Evolutionary conservation across 2,329 filamentous ascomycete genomes (phyloP), one percentile per base, ranked within the genome.

Genomic region (Fusarium nisikadoi): DNA sequence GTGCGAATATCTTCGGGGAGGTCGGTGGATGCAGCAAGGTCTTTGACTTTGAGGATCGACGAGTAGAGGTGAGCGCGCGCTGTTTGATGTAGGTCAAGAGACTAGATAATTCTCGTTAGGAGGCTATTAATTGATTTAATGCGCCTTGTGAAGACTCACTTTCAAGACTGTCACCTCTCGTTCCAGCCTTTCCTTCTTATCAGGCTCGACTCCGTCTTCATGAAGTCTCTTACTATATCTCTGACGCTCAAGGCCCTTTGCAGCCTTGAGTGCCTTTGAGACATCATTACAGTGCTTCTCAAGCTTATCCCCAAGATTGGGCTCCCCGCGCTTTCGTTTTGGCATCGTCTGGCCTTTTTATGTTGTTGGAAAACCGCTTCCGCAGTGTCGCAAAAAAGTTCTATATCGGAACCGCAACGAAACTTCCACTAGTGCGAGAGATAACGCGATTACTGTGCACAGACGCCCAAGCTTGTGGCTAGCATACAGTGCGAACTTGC

Each of bases 231-330:
- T 91, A 68, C 91, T 87, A 66, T 93, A 86, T 72, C 94, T 93
- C 82, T 95, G 93, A 49, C 93, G 87, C 83, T 95, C 93, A 77
- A 94, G 92, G 50, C 91, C 91, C 78, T 93, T 94, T 62, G 91
- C 91, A 16, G 86, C 84, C 80, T 94, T 94, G 67, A 95, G 85
- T 2, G 91, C 91, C 64, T 89, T 87, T 68, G 87, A 86, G 13
- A 95, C 84, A 39, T 90, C 86, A 77, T 89, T 89, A 71, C 87
- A 85, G 75, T 86, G 83, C 73, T 88, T 86, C 13, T 84, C 81
- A n/a, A 91, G 82, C 68, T 86, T 84, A 13, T 85, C 83, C 13
- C 86, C 82, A 49, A 89, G 80, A 62, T 79, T 82, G 35, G 82
- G 80, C 49, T 86, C 84, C 63, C 79, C 73, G 65, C 88, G 84